Base-by-base conservation (phyloP, 257 asterid genomes). In the Rauvolfia tetraphylla region DNA sequence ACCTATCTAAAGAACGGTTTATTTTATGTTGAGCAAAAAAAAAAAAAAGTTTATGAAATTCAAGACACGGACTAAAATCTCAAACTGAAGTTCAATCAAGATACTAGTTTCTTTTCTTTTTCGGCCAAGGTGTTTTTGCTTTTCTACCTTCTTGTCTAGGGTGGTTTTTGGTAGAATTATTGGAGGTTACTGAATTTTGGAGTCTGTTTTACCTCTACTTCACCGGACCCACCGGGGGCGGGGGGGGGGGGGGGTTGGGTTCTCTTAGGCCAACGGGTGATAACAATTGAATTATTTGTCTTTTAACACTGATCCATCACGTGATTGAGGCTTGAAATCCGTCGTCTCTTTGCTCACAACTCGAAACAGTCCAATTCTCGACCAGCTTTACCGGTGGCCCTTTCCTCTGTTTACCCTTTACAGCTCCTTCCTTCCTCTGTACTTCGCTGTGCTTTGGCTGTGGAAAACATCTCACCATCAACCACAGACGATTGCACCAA, bases 321-420 rank as follows among this genome's bases (percentile, higher is more conserved):
- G 48, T 76, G 67, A 78, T 53, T 46, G 72, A 71, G 57, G 61
- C 46, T 23, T 59, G 57, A 58, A 18, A 6, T 11, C 25, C 71
- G 65, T 46, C 68, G 48, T 66, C 71, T 48, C 54, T 18, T 3
- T 20, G 1, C 12, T 71, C 81, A 78, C 76, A 61, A 61, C 68
- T 61, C 39, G 44, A 27, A 23, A 58, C 72, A 59, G 54, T 33
- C 17, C 59, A 14, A 41, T 34, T 31, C 7, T 74, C 1, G 17
- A 39, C 23, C 44, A 44, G 39, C 57, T 23, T 20, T 38, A 33
- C 10, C 13, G 44, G 17, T 42, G 61, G 59, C 42, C 75, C 75
- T 8, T 13, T 65, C 5, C 3, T 14, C 71, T 63, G 27, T 31
- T 12, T 15, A 34, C 44, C 15, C 27, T 5, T 23, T 38, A 62